Percentiles rank a stretch among this genome's conserved stretches.
Evolutionary conservation across 1,139 yeast species (phyloP).

Genomic region (Schwanniomyces etchellsii): DNA sequence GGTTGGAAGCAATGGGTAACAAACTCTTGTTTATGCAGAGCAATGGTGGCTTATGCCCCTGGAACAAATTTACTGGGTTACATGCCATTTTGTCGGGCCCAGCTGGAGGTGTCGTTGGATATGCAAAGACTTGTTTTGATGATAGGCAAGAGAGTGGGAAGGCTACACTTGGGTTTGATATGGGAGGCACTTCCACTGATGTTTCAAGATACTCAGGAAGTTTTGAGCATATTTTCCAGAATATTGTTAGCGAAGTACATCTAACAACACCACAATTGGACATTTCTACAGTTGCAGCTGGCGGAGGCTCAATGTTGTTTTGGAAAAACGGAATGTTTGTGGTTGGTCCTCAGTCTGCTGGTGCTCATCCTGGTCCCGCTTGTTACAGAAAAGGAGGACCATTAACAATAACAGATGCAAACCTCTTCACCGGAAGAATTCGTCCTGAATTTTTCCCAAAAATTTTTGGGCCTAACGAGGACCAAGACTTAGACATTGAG

Average conservation of each 20-base stretch:
- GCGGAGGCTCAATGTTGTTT: slow-evolving; percentile 46
- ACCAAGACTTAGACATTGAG: slow-evolving; percentile 37
- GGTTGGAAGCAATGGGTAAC: slow-evolving; percentile 16
- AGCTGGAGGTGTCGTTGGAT: slow-evolving; percentile 15
- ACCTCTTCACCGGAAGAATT: slow-evolving; percentile 40
- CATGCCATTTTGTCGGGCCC: slow-evolving; percentile 12
- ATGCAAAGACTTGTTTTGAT: slow-evolving; percentile 10
- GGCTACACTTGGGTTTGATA: slow-evolving; percentile 40
- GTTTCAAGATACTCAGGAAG: slow-evolving; percentile 40
- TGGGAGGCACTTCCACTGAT: slow-evolving; percentile 57
- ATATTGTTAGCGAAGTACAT: slow-evolving; percentile 22
- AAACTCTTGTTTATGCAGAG: slow-evolving; percentile 11
- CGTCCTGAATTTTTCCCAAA: slow-evolving; percentile 43
- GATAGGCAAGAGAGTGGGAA: slow-evolving; percentile 11
- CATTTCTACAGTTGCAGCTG: slow-evolving; percentile 53
- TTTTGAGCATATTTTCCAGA: slow-evolving; percentile 43
- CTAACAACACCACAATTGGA: slow-evolving; percentile 50
- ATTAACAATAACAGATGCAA: slow-evolving; percentile 48
- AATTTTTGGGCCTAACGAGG: slow-evolving; percentile 45
- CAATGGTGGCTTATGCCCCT: slow-evolving; percentile 12
- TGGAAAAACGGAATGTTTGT: slow-evolving; percentile 44
- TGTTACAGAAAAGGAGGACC: slow-evolving; percentile 53
- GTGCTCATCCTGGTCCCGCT: slow-evolving; percentile 54
- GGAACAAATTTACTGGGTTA: slow-evolving; percentile 12
- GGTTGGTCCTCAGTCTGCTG: slow-evolving; percentile 52